Base-by-base conservation (phyloP, 805 yeast species). In the Yarrowia sp. region DNA sequence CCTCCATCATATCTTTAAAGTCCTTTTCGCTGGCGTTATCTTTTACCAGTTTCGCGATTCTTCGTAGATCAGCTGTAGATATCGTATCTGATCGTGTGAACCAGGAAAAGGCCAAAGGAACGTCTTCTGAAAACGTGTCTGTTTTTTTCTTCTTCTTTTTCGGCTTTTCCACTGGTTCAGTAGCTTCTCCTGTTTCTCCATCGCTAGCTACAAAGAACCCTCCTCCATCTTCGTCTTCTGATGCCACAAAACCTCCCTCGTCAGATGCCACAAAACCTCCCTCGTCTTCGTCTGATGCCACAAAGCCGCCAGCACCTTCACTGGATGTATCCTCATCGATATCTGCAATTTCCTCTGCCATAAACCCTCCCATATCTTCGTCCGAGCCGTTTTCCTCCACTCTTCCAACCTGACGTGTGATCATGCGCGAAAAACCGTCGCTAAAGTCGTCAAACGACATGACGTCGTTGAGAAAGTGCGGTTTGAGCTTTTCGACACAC, bases 1-100 rank as follows among this genome's bases (percentile, higher is more conserved):
- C 62, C 9, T 59, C 59, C 41, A 75, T 62, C 79, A 77, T 76
- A 22, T 67, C 71, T 21, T 44, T 54, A 48, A 77, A 67, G 17
- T 77, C 77, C n/a, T 64, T 68, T 2, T 69, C 70, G 0, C 70
- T 61, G 7, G 71, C 71, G 14, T 63, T 59, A 36, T 76, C 72
- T 38, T 72, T 72, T 21, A 74, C 71, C 32, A 67, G 66, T 8
- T 43, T 48, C 7, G 75, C 64, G 0, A 72, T 71, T 16, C 68
- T 62, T 17, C 65, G 49, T 12, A 76, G 69, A 30, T 74, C 73
- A 2, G 65, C 66, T 6, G 67, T 40, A 1, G 76, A 70, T 26
- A 76, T 76, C 43, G 64, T 32, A 8, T 58, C 51, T 2, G 51
- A 58, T n/a, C 51, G 67, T 43, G 63, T 58, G 32, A 58, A 58